Conservation (phyloP, 805 yeast genomes). For the Monosporozyma aquatica region DNA sequence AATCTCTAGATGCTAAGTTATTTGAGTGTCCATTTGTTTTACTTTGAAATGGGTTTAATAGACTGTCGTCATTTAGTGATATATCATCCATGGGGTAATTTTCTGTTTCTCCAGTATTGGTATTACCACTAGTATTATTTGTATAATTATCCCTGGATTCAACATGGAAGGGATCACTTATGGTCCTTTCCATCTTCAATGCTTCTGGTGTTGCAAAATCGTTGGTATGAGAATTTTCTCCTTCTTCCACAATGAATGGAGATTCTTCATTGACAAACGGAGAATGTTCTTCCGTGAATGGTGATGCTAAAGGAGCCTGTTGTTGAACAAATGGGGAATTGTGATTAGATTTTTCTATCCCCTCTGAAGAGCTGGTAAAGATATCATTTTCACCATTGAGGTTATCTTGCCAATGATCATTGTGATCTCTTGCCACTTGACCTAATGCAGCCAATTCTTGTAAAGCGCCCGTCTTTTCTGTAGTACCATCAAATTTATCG, state of each 20-base stretch:
- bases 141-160: neutral
- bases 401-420: constrained; percentile 44
- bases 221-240: neutral
- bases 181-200: neutral
- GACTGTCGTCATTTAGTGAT: neutral
- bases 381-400: too few relatives aligned
- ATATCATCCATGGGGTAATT: neutral
- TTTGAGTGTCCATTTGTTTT: neutral
- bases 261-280: neutral
- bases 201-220: neutral
- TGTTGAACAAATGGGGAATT: neutral
- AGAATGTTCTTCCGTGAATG: neutral
- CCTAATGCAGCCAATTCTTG: constrained; percentile 67
- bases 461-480: constrained; percentile 1
- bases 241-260: neutral
- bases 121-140: too few relatives aligned
- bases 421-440: constrained; percentile 72
- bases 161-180: neutral
- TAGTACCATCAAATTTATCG: constrained; percentile 24
- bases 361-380: neutral
- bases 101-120: too few relatives aligned
- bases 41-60: constrained; percentile 1
- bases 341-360: neutral
- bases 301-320: neutral
- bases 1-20: neutral